These are phyloP conservation scores for Rhytidiadelphus loreus DNA, from an alignment of 225 moss, liverwort and hornwort genomes.

Conservation along the genomic window DNA sequence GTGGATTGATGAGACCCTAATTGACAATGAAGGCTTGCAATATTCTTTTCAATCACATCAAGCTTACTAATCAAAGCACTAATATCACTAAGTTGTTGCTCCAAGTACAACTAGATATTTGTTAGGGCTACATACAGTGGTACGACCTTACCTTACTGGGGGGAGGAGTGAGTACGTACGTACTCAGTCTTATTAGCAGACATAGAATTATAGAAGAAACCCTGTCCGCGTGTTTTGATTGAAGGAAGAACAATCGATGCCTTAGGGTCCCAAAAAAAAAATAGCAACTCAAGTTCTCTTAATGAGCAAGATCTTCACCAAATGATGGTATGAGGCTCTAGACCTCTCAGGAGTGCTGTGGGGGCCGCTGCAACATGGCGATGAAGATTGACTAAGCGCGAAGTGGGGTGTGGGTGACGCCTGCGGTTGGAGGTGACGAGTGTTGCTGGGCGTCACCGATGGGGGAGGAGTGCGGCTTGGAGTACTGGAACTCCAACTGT, in stretches of 20 bases:
- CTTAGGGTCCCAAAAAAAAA: neutral
- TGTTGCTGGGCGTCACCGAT: too few species aligned
- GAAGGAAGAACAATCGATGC: neutral
- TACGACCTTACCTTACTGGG: neutral
- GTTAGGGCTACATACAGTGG: neutral
- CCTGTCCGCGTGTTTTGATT: neutral
- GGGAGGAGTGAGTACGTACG: neutral
- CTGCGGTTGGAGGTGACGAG: too few species aligned
- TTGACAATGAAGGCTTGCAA: neutral
- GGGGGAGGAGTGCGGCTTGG: too few species aligned
- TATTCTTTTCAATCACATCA: neutral
- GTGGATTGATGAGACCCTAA: neutral
- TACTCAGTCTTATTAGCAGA: neutral
- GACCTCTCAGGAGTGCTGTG: too few species aligned
- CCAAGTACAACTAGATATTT: fast-evolving
- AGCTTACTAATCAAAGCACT: neutral
- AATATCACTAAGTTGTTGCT: neutral
- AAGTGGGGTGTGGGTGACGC: too few species aligned
- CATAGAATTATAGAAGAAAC: neutral
- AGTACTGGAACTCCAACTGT: too few species aligned
- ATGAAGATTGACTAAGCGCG: too few species aligned
- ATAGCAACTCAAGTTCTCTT: neutral
- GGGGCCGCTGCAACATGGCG: too few species aligned
- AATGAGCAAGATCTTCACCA: neutral
- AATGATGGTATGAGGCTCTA: too few species aligned